These are phyloP conservation scores for Papilionanthe hybrid DNA, from an alignment of 116 monocot genomes.

Conservation along the genomic window DNA sequence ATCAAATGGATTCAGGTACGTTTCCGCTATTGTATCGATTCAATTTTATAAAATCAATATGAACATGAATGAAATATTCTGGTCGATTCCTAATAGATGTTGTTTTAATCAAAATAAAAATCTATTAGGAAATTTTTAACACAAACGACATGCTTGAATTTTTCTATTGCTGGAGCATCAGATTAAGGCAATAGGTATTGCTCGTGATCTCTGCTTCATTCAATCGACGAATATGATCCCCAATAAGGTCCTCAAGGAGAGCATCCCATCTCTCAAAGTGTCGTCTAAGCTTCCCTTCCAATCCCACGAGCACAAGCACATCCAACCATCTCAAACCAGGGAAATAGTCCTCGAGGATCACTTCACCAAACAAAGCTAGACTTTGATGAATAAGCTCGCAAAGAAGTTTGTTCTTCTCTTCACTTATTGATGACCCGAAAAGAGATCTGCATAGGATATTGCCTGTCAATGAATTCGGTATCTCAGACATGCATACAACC, in stretches of 20 bases:
- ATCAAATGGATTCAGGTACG: no score
- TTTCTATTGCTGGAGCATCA: not conserved
- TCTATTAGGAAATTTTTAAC: no score
- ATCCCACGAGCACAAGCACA: not conserved
- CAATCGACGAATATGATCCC: slow-evolving; percentile 9
- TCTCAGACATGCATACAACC: slow-evolving; percentile 15
- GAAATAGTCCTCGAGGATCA: not conserved
- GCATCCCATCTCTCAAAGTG: not conserved
- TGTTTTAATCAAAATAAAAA: no score
- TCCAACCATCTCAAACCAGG: slow-evolving; percentile 14
- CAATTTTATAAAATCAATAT: no score
- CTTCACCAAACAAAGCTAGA: not conserved
- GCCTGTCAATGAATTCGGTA: slow-evolving; percentile 8
- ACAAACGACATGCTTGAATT: not conserved
- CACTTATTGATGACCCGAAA: no score
- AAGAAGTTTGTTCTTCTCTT: not conserved
- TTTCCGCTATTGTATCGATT: no score
- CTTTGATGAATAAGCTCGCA: not conserved
- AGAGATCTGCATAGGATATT: slow-evolving; percentile 4
- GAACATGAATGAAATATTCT: no score
- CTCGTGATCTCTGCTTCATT: not conserved
- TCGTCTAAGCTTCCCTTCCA: slow-evolving; percentile 10
- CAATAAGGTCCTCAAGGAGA: slow-evolving; percentile 11
- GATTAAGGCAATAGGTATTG: not conserved
- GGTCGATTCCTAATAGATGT: no score